Percentiles rank a stretch among this genome's conserved stretches.
Evolutionary conservation across 768 basidiomycete genomes (phyloP).

Genomic region (Rhodotorula taiwanensis): DNA sequence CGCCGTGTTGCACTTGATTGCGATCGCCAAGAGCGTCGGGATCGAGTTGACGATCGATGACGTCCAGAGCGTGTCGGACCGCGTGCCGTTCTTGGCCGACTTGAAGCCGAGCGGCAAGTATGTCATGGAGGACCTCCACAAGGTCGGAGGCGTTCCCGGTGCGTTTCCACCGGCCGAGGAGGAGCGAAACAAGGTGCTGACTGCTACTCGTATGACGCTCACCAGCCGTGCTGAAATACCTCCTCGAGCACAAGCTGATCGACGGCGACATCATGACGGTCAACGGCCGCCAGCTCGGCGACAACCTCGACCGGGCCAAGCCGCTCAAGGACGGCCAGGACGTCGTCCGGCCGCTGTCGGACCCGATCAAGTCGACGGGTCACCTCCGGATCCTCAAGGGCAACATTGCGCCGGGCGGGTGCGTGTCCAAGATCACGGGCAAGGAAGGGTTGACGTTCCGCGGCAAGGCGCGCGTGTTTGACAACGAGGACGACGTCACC

Average conservation of each 20-base stretch:
- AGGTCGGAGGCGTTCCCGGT: conserved; percentile 95
- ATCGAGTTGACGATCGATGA: conserved; percentile 82
- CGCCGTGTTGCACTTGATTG: conserved; percentile 92
- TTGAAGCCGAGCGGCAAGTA: conserved; percentile 96
- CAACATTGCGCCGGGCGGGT: conserved; percentile 87
- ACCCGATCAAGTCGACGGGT: conserved; percentile 80
- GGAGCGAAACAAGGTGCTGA: neutral
- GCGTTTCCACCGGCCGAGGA: conserved; percentile 43
- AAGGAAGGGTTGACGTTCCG: conserved; percentile 86
- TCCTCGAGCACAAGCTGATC: conserved; percentile 78
- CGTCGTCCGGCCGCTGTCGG: conserved; percentile 76
- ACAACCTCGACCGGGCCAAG: conserved; percentile 77
- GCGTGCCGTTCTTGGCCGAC: conserved; percentile 88
- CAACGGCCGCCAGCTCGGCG: conserved; percentile 79
- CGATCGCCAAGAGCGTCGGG: conserved; percentile 91
- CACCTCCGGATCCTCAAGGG: conserved; percentile 87
- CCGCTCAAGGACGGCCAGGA: conserved; percentile 65
- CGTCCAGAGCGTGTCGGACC: conserved; percentile 87
- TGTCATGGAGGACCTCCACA: conserved; percentile 96
- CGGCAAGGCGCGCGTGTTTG: conserved; percentile 87
- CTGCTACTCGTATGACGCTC: no score
- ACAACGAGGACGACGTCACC: conserved; percentile 79
- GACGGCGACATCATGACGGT: conserved; percentile 87
- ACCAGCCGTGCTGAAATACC: conserved; percentile 59
- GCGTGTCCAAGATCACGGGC: conserved; percentile 94